Evolutionary conservation across 1,139 yeast genomes (phyloP).

Genomic region (Sugiyamaella grinbergsii): DNA sequence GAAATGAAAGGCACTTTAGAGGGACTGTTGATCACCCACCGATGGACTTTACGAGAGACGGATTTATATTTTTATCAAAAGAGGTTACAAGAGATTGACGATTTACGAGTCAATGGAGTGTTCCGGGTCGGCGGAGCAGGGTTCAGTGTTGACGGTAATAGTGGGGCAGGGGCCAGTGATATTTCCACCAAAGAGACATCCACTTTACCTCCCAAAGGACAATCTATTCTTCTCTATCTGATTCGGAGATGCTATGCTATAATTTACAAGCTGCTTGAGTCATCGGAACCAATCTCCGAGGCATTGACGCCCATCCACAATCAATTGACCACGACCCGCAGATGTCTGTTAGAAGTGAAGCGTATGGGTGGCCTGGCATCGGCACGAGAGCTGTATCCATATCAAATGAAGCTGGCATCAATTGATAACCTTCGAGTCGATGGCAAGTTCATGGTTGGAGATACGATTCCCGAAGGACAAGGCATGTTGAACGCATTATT

Average conservation of each 20-base stretch:
- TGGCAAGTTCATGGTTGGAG: conserved; percentile 87
- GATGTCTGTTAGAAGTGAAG: conserved; percentile 85
- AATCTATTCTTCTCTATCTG: conserved; percentile 71
- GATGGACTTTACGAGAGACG: conserved; percentile 97
- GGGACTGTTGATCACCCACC: conserved; percentile 80
- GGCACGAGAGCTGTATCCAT: conserved; percentile 88
- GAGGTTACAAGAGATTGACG: conserved; percentile 70
- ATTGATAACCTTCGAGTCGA: conserved; percentile 83
- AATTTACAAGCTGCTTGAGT: conserved; percentile 82
- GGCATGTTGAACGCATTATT: conserved; percentile 86
- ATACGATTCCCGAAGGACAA: conserved; percentile 94
- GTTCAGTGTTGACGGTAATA: conserved; percentile 5
- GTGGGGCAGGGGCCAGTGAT: neutral
- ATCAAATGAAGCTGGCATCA: conserved; percentile 89
- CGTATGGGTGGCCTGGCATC: conserved; percentile 89
- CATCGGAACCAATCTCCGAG: conserved; percentile 93
- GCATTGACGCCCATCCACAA: conserved; percentile 90
- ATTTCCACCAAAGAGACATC: conserved; percentile 4
- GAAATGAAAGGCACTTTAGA: conserved; percentile 73
- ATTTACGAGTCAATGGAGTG: conserved; percentile 59
- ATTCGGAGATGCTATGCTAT: conserved; percentile 88
- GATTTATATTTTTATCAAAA: conserved; percentile 84
- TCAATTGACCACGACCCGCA: conserved; percentile 85
- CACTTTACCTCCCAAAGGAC: conserved; percentile 46
- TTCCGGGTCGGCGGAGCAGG: conserved; percentile 34